Percentiles rank a stretch among this genome's conserved stretches.
Evolutionary conservation across 495 filamentous ascomycete genomes (phyloP).

Genomic region (Penicillium herquei): DNA sequence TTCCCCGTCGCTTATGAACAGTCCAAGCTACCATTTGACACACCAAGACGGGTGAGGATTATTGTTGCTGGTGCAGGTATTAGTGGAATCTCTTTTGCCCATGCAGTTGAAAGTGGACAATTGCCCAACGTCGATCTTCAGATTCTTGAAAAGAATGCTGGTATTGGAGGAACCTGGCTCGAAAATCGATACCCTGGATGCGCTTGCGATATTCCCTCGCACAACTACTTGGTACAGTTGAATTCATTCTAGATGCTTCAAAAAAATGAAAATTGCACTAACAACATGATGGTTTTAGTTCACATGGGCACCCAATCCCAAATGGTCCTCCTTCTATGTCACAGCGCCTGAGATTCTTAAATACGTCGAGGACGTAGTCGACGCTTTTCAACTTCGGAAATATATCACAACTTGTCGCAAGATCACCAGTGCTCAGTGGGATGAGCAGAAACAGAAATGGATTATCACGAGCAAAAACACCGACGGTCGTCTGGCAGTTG

Average conservation of each 20-base stretch:
- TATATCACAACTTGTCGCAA: conserved; percentile 42
- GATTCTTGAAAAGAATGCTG: conserved; percentile 41
- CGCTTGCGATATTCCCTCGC: conserved; percentile 30
- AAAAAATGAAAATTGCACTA: not conserved
- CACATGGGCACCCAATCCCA: conserved; percentile 58
- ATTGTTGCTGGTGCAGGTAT: not conserved
- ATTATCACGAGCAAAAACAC: conserved; percentile 34
- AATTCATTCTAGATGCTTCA: not conserved
- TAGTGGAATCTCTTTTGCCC: not conserved
- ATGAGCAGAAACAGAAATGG: conserved; percentile 46
- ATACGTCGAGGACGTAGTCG: conserved; percentile 53
- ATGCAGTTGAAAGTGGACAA: not conserved
- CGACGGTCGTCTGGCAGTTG: not conserved
- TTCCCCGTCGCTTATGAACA: not conserved
- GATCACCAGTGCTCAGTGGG: conserved; percentile 49
- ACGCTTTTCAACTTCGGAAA: conserved; percentile 53
- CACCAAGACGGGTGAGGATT: not conserved
- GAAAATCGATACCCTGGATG: conserved; percentile 40
- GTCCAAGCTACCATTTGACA: not conserved
- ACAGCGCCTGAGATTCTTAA: conserved; percentile 55
- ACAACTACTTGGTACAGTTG: conserved; percentile 10
- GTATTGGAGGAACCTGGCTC: conserved; percentile 40
- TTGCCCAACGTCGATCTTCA: conserved; percentile 14
- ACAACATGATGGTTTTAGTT: conserved; percentile 21
- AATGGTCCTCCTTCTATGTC: conserved; percentile 60